Percentiles rank a stretch among this genome's conserved stretches.
Evolutionary conservation across 805 yeast genomes (phyloP).

Genomic region (Starmerella khaoyaiensis): DNA sequence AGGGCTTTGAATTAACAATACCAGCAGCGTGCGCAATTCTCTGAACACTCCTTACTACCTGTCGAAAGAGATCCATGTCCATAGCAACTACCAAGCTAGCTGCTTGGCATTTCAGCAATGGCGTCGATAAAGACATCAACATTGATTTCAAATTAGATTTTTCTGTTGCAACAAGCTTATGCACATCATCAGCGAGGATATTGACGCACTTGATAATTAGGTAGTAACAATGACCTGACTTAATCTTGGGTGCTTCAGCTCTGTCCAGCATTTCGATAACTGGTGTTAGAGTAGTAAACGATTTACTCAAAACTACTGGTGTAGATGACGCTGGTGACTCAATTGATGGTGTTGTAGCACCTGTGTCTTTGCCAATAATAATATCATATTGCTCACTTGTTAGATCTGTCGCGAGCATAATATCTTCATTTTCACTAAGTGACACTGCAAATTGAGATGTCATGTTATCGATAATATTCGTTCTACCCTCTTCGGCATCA

Average conservation of each 20-base stretch:
- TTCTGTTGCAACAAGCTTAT: constrained; percentile 31
- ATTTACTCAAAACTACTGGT: constrained; percentile 4
- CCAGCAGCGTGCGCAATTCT: constrained; percentile 76
- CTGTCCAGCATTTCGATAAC: constrained; percentile 68
- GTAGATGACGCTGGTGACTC: not conserved
- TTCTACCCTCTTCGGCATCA: constrained; percentile 38
- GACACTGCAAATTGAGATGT: constrained; percentile 12
- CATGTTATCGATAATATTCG: constrained; percentile 9
- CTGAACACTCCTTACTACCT: constrained; percentile 59
- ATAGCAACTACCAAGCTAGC: constrained; percentile 50
- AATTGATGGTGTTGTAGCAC: not conserved
- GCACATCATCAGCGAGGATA: constrained; percentile 53
- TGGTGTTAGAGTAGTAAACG: constrained; percentile 4
- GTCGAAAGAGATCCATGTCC: constrained; percentile 59
- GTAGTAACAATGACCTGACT: constrained; percentile 48
- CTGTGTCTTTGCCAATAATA: not conserved
- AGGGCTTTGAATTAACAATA: constrained; percentile 40
- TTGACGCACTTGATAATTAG: constrained; percentile 44
- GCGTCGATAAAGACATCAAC: constrained; percentile 9
- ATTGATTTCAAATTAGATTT: constrained; percentile 21
- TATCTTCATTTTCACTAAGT: constrained; percentile 6
- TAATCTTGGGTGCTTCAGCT: constrained; percentile 55
- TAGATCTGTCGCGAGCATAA: constrained; percentile 13
- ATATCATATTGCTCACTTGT: constrained; percentile 1
- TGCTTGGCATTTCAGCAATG: constrained; percentile 35